Evolutionary conservation across 106 monocot species (phyloP), one percentile per base, ranked within the genome.

Genomic region (Dactylorhiza incarnata): DNA sequence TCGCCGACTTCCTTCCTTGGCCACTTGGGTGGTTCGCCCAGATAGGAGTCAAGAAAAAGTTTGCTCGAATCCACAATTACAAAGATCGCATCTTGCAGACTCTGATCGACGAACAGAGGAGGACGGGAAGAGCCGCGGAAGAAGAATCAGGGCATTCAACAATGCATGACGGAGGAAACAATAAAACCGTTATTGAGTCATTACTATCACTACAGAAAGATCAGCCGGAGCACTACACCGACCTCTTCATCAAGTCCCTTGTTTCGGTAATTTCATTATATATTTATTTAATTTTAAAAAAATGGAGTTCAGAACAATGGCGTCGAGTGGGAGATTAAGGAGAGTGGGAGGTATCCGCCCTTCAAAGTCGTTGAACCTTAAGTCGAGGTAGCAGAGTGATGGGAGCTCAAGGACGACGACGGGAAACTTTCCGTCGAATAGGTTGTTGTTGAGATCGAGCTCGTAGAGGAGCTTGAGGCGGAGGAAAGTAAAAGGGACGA

Each of bases 331-430:
- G 50, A 75, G 79, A 45, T 84, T 77, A 80, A 84, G 80, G 25
- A 84, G 76, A 25, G 79, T 29, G 16, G 47, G 58, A 6, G 84
- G 84, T 19, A 84, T 75, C 24, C 25, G 54, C 0, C 84, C 84
- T 44, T 84, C 84, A 75, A 84, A 84, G 76, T 84, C 84, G 73
- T 84, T 84, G 73, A 77, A 84, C n/a, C 84, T 17, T 23, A 84
- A 37, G 71, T 84, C 84, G 62, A 84, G 76, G 45, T 70, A 84
- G 76, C 77, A 76, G 80, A 84, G 76, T 14, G 58, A 51, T 16
- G 80, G 80, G 14, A 84, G 72, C 20, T 24, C 56, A 52, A 84
- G 80, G 9, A 84, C 67, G 45, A 84, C 84, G 6, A 6, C 37
- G 8, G 84, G 84, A 46, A 84, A 84, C 50, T 76, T 79, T 3